phyloP scores from a whole-genome alignment of 805 yeast species.

The Lachancea nothofagi region DNA sequence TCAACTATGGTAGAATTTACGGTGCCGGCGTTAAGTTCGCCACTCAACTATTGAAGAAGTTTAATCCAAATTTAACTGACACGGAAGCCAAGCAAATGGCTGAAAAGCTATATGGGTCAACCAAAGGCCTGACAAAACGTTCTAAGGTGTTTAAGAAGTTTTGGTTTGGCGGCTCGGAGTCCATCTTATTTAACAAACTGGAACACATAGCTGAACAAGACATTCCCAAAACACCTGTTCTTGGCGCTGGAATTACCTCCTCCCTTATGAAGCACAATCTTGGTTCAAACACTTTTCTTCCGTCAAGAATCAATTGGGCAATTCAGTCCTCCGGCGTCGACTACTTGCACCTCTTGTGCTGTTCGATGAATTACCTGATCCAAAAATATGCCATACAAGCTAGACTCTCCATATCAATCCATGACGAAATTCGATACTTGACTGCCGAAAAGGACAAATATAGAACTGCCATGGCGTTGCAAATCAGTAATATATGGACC shows the following conservation, averaged over 20 bases:
- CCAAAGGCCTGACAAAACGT: slow-evolving; percentile 62
- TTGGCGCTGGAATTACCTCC: slow-evolving; percentile 89
- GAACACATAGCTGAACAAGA: slow-evolving; percentile 82
- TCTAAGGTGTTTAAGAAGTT: slow-evolving; percentile 34
- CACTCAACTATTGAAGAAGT: slow-evolving; percentile 71
- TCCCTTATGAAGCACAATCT: slow-evolving; percentile 68
- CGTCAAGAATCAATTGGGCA: slow-evolving; percentile 95
- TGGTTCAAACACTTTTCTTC: slow-evolving; percentile 60
- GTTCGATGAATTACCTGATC: slow-evolving; percentile 80
- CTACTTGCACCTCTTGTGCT: slow-evolving; percentile 76
- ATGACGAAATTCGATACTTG: slow-evolving; percentile 86
- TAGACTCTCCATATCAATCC: slow-evolving; percentile 80
- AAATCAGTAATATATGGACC: slow-evolving; percentile 91
- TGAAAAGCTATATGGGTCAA: slow-evolving; percentile 60
- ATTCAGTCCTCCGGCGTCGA: slow-evolving; percentile 98
- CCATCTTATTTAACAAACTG: slow-evolving; percentile 80
- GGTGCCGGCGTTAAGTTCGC: slow-evolving; percentile 97
- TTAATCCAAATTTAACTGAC: slow-evolving; percentile 66
- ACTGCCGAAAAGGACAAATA: slow-evolving; percentile 69
- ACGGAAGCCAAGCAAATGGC: slow-evolving; percentile 64
- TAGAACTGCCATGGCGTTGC: slow-evolving; percentile 75
- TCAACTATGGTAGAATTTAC: slow-evolving; percentile 94
- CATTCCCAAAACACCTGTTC: slow-evolving; percentile 79
- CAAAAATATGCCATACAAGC: slow-evolving; percentile 63
- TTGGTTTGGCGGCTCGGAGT: slow-evolving; percentile 91